Conservation (phyloP, 2,329 filamentous ascomycete genomes). For the Talaromyces sp. region DNA sequence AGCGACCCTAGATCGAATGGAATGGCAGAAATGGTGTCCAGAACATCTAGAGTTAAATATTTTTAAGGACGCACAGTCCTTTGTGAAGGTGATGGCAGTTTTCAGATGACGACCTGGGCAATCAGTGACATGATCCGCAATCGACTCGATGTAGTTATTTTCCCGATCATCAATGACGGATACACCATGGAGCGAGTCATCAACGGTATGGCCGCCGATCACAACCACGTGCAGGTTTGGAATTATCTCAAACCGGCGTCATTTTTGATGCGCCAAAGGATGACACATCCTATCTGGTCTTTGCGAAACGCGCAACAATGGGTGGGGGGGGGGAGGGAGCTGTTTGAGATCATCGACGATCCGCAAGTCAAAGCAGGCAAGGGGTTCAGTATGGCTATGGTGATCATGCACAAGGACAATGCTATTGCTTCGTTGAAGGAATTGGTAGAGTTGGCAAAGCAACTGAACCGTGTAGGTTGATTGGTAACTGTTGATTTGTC, state of each 20-base stretch:
- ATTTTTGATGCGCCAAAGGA: background rate
- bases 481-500: background rate
- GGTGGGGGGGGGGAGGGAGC: background rate
- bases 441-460: too few species aligned
- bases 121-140: constrained; percentile 47
- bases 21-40: background rate
- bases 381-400: background rate
- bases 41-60: background rate
- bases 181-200: constrained; percentile 89
- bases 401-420: background rate
- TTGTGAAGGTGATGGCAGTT: constrained; percentile 84
- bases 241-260: constrained; percentile 63
- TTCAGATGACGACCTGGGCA: constrained; percentile 82
- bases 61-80: constrained; percentile 63
- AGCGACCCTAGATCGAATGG: constrained; percentile 61
- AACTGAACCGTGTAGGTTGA: background rate
- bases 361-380: constrained; percentile 1
- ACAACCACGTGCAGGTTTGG: constrained; percentile 60
- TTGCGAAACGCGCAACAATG: background rate
- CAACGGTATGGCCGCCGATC: constrained; percentile 75
- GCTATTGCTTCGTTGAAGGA: background rate
- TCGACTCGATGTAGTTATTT: background rate
- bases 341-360: background rate
- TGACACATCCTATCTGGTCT: constrained; percentile 28
- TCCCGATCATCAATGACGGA: constrained; percentile 61